Percentiles rank a stretch among this genome's conserved stretches.
Evolutionary conservation across 2,329 filamentous ascomycete species (phyloP).

Genomic region (Aspergillus sergii): DNA sequence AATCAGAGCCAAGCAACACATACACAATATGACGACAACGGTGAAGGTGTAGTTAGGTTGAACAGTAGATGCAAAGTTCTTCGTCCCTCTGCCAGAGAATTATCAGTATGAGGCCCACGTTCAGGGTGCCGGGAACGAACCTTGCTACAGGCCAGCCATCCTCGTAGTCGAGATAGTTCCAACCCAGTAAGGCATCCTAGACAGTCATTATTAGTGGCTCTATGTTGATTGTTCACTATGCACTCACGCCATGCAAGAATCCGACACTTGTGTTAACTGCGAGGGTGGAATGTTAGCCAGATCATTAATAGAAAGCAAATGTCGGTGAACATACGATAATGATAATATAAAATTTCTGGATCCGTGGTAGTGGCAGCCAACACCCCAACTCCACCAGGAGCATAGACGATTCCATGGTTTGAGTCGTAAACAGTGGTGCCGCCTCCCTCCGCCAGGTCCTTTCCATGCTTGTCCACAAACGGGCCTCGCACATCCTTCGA

Average conservation of each 20-base stretch:
- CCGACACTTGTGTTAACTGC: constrained; percentile 37
- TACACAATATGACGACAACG: constrained; percentile 17
- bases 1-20: constrained; percentile 17
- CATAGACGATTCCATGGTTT: constrained; percentile 42
- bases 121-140: constrained; percentile 11
- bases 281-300: neutral
- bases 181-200: constrained; percentile 41
- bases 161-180: constrained; percentile 39
- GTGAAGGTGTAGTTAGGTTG: constrained; percentile 5
- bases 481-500: constrained; percentile 36
- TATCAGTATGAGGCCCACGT: neutral
- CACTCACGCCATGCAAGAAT: constrained; percentile 30
- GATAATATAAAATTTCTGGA: constrained; percentile 43
- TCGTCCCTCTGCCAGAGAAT: constrained; percentile 4
- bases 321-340: constrained; percentile 34
- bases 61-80: constrained; percentile 8
- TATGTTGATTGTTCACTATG: neutral
- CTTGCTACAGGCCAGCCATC: constrained; percentile 40
- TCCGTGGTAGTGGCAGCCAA: constrained; percentile 26
- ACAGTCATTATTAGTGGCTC: constrained; percentile 8
- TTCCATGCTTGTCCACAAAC: constrained; percentile 35
- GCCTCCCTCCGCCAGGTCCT: constrained; percentile 32
- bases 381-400: constrained; percentile 41
- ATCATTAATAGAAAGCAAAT: neutral
- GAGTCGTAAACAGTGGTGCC: constrained; percentile 41